Base-by-base conservation (phyloP, 805 yeast genomes). In the Kazachstania africana region DNA sequence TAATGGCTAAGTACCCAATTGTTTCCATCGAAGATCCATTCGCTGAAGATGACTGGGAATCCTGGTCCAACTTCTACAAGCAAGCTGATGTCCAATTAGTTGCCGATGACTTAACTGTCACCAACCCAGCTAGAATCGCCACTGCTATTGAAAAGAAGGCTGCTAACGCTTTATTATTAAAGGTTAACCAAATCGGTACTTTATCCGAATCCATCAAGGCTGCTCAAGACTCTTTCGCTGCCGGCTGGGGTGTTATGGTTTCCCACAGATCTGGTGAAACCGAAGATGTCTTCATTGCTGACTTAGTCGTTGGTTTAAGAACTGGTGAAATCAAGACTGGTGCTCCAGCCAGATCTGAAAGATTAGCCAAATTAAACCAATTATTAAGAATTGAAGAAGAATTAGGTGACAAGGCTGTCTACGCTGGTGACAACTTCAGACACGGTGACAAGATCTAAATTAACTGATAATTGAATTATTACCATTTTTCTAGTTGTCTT, bases 251-350 rank as follows among this genome's bases (percentile, higher is more conserved):
- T 75, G 95, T 87, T 61, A 87, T 88, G 96, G 97, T 91, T 56
- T 87, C 96, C 58, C 98, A 88, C 84, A 85, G 98, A 78, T 87
- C 96, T 54, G 98, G 98, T 72, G 98, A 88, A 76, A 87, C 96
- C 50, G 98, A 91, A 73, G 98, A 91, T 70, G 79, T 93, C 57
- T 78, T 83, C 72, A 88, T 88, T 65, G 97, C 98, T 59, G 97
- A 88, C 68, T 75, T 88, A 62, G 72, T 84, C 57, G 98, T 91
- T 55, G 97, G 97, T 74, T 75, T 88, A 65, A 84, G 96, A 78
- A 56, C 94, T 48, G 98, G 96, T 64, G 97, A 88, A 75, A 82
- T 88, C 69, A 88, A 88, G 87, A 83, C 96, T 52, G 98, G 98
- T 78, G 97, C 98, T 62, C 97, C 97, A 62, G 95, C 96, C 53